Conservation (phyloP, 2,329 filamentous ascomycete species). For the Ophiostoma sp. region DNA sequence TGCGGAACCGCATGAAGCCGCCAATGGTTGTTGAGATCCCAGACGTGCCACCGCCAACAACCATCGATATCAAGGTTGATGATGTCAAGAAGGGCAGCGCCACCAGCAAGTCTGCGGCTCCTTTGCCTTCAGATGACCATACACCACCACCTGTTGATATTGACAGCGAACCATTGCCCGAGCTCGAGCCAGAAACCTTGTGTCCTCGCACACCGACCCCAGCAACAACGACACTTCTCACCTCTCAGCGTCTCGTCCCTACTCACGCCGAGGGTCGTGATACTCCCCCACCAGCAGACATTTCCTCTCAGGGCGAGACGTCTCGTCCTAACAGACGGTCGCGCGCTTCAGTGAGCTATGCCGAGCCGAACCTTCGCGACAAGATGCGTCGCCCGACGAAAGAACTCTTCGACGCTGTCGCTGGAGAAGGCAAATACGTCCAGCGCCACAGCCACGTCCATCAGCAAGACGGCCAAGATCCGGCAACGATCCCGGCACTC, state of each 20-base stretch:
- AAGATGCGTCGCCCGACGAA: slow-evolving; percentile 84
- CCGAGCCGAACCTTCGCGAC: slow-evolving; percentile 75
- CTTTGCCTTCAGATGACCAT: slow-evolving; percentile 31
- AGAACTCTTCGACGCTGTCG: slow-evolving; percentile 72
- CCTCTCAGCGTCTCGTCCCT: slow-evolving; percentile 43
- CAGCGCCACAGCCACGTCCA: slow-evolving; percentile 32
- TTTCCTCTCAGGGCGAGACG: slow-evolving; percentile 56
- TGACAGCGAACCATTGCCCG: not conserved
- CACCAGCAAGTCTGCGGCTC: slow-evolving; percentile 32
- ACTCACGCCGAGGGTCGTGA: slow-evolving; percentile 43
- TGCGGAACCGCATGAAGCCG: slow-evolving; percentile 31
- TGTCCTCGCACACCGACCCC: slow-evolving; percentile 27
- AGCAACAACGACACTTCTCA: not conserved
- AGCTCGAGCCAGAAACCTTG: not conserved
- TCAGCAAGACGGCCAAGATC: not conserved
- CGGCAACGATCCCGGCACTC: not conserved
- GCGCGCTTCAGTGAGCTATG: slow-evolving; percentile 72
- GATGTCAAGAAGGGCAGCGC: not conserved
- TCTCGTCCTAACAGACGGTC: slow-evolving; percentile 67
- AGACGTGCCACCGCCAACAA: slow-evolving; percentile 28
- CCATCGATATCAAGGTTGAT: slow-evolving; percentile 10
- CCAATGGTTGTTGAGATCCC: slow-evolving; percentile 37
- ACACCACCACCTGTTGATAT: no score
- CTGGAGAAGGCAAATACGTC: slow-evolving; percentile 59
- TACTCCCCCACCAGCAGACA: slow-evolving; percentile 61